A percentile compares a stretch with the other conserved stretches of the same genome.
Conservation (phyloP, 805 yeast species). For the Wickerhamiella alocasiicola region DNA sequence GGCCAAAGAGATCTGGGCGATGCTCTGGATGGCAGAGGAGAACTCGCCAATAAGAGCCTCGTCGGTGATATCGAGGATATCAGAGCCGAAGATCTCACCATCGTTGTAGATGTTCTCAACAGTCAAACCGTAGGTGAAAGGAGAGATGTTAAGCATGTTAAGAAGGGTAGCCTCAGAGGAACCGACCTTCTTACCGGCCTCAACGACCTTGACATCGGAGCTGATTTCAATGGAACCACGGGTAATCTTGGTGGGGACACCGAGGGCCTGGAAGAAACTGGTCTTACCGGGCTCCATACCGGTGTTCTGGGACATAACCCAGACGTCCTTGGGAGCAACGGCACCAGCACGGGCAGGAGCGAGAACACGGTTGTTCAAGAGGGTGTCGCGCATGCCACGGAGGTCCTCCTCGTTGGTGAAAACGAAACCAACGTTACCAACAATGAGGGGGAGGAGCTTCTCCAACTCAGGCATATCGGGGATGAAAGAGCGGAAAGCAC, state of each 20-base stretch:
- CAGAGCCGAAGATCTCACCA: conserved; percentile 95
- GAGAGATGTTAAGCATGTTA: conserved; percentile 99
- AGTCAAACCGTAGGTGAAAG: conserved; percentile 97
- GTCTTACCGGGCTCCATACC: conserved; percentile 99
- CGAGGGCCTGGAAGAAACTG: conserved; percentile 99
- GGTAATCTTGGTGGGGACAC: conserved; percentile 99
- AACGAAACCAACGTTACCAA: conserved; percentile 98
- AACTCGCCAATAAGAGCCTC: conserved; percentile 90
- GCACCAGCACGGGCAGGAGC: conserved; percentile 99
- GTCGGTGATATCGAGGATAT: conserved; percentile 96
- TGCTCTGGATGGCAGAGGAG: conserved; percentile 80
- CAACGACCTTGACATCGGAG: conserved; percentile 91
- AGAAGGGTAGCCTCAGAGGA: conserved; percentile 97
- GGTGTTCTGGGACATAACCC: conserved; percentile 98
- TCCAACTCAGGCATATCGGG: conserved; percentile 91
- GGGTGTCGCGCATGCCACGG: conserved; percentile 78
- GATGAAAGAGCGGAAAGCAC: conserved; percentile 96
- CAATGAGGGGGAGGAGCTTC: conserved; percentile 86
- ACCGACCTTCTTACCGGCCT: conserved; percentile 81
- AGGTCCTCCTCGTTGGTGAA: conserved; percentile 92
- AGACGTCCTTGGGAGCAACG: conserved; percentile 93
- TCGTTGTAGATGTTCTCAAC: conserved; percentile 96
- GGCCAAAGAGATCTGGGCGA: conserved; percentile 95
- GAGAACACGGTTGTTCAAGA: conserved; percentile 89
- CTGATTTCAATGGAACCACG: conserved; percentile 99